Evolutionary conservation across 2,329 filamentous ascomycete species (phyloP).

Genomic region (Ramichloridium luteum): DNA sequence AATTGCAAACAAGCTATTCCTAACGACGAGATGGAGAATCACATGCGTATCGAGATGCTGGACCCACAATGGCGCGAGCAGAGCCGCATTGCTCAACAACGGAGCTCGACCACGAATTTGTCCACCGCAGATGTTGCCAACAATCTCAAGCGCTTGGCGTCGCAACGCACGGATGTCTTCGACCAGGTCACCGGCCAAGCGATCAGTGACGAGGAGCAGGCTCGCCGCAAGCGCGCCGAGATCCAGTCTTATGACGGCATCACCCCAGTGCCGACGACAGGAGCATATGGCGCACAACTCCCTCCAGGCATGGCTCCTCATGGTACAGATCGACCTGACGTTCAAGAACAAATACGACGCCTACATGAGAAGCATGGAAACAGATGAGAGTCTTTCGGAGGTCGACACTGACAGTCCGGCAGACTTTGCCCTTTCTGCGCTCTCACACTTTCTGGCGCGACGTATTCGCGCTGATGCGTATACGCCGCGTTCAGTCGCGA

Average conservation of each 20-base stretch:
- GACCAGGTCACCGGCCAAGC: conserved; percentile 58
- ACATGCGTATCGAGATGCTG: conserved; percentile 88
- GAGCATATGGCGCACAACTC: conserved; percentile 43
- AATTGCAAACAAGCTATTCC: conserved; percentile 89
- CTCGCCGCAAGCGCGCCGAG: conserved; percentile 58
- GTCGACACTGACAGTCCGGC: too few relatives aligned
- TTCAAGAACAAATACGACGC: conserved; percentile 25
- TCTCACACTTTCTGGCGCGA: too few relatives aligned
- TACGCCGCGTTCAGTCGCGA: too few relatives aligned
- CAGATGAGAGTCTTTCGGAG: too few relatives aligned
- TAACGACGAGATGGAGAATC: conserved; percentile 74
- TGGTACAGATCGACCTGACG: conserved; percentile 41
- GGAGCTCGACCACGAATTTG: conserved; percentile 74
- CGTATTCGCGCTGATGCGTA: too few relatives aligned
- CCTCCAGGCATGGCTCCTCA: conserved; percentile 27
- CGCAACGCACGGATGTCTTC: conserved; percentile 77
- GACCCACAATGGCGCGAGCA: conserved; percentile 96
- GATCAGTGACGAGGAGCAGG: conserved; percentile 45
- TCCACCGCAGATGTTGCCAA: conserved; percentile 79
- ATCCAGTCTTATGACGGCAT: conserved; percentile 50
- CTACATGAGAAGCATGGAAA: conserved; percentile 21
- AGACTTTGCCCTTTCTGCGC: too few relatives aligned
- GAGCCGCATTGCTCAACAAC: conserved; percentile 73
- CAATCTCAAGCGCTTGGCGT: conserved; percentile 89
- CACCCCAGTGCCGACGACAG: conserved; percentile 13